Conservation (phyloP, 208 protist species). For the Leishmania mexicana region DNA sequence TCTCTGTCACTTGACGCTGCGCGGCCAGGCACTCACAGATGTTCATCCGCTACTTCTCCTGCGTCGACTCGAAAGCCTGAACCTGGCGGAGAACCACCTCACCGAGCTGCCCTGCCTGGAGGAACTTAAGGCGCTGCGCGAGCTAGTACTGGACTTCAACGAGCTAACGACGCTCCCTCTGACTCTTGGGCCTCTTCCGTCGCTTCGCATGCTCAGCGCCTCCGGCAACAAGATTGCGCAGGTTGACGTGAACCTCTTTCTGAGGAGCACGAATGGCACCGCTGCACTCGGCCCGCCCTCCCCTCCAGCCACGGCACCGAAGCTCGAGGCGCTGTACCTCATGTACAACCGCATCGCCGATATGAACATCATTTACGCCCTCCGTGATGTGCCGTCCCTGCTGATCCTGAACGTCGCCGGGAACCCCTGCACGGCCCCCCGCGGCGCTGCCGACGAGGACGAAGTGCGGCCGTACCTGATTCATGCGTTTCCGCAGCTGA, state of each 20-base stretch:
- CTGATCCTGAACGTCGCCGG: conserved; percentile 91
- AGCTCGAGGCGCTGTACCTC: conserved; percentile 87
- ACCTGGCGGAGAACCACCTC: conserved; percentile 80
- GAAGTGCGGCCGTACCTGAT: conserved; percentile 87
- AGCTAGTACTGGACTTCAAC: conserved; percentile 83
- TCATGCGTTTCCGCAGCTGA: conserved; percentile 92
- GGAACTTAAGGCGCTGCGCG: conserved; percentile 37
- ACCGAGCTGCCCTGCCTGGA: conserved; percentile 44
- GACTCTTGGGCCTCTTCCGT: conserved; percentile 45
- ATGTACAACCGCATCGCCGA: conserved; percentile 79
- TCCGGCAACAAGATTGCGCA: conserved; percentile 83
- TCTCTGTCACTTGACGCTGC: conserved; percentile 49
- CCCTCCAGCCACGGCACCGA: neutral
- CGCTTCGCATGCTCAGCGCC: conserved; percentile 81
- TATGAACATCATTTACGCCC: conserved; percentile 72
- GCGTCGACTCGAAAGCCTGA: conserved; percentile 48
- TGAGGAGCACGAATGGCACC: conserved; percentile 1
- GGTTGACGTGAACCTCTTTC: conserved; percentile 52
- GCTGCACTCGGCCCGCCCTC: neutral
- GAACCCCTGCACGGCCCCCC: conserved; percentile 61
- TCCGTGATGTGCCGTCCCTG: conserved; percentile 79
- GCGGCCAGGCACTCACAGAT: conserved; percentile 58
- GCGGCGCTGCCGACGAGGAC: conserved; percentile 7
- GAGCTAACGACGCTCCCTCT: conserved; percentile 38
- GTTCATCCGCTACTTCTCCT: conserved; percentile 57